phyloP scores from a whole-genome alignment of 371 early-diverging fungal genomes.

The Mortierella sp. region DNA sequence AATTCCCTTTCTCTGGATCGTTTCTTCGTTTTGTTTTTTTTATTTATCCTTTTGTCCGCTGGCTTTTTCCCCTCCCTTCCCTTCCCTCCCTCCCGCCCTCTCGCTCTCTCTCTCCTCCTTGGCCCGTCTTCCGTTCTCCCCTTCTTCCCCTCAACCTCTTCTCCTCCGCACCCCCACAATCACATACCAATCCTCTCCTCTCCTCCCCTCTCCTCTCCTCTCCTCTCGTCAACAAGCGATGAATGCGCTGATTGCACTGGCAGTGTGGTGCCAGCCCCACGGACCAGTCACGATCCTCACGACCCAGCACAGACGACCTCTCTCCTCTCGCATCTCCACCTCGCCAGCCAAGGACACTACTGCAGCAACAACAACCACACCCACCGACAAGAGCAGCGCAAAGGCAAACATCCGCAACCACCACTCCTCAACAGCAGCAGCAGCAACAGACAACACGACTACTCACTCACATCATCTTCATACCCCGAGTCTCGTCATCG shows the following conservation, averaged over 20 bases:
- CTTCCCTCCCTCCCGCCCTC: not conserved
- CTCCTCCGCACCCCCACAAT: not conserved
- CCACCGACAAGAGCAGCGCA: not conserved
- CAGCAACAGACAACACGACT: not conserved
- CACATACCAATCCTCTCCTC: not conserved
- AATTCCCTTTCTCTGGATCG: not conserved
- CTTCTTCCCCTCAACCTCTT: not conserved
- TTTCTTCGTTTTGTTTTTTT: not conserved
- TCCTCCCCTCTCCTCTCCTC: not conserved
- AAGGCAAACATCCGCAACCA: slow-evolving; percentile 10
- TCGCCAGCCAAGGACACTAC: slow-evolving; percentile 12
- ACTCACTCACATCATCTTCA: slow-evolving; percentile 4
- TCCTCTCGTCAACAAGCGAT: slow-evolving; percentile 9
- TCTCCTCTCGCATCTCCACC: slow-evolving; percentile 25
- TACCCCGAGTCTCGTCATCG: not conserved
- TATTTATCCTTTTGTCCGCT: not conserved
- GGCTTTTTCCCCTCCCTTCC: not conserved
- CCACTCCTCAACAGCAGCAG: not conserved
- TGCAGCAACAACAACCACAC: not conserved
- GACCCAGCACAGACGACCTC: slow-evolving; percentile 52
- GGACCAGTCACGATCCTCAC: slow-evolving; percentile 58
- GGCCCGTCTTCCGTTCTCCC: not conserved
- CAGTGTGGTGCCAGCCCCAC: slow-evolving; percentile 58
- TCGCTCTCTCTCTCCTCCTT: not conserved
- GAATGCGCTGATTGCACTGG: slow-evolving; percentile 57